phyloP scores from a whole-genome alignment of 1,284 basidiomycete genomes.

The Leccinum fallax region DNA sequence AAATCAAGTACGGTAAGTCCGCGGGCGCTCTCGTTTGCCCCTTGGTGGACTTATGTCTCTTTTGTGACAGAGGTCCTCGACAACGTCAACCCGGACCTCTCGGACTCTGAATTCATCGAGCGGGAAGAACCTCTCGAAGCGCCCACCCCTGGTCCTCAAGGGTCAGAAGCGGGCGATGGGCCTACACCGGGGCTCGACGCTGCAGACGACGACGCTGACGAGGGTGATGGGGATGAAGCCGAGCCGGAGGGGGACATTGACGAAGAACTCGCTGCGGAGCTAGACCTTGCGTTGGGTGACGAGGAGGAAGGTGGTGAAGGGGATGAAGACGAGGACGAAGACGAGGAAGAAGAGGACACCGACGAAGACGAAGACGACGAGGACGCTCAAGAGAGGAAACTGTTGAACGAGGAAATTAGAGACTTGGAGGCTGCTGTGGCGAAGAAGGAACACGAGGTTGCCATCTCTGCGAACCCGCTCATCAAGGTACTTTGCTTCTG shows the following conservation, averaged over 20 bases:
- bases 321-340: slow-evolving; percentile 64
- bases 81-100: slow-evolving; percentile 85
- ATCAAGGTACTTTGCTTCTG: slow-evolving; percentile 63
- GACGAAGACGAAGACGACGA: slow-evolving; percentile 73
- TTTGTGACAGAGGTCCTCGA: slow-evolving; percentile 66
- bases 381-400: slow-evolving; percentile 72
- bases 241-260: slow-evolving; percentile 71
- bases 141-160: slow-evolving; percentile 56
- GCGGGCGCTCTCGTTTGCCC: not conserved
- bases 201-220: slow-evolving; percentile 63
- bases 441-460: slow-evolving; percentile 84
- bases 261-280: slow-evolving; percentile 74
- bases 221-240: slow-evolving; percentile 59
- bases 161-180: slow-evolving; percentile 65
- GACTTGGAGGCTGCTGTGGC: slow-evolving; percentile 87
- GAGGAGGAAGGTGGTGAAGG: slow-evolving; percentile 73
- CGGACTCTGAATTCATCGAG: slow-evolving; percentile 83
- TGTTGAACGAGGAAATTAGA: slow-evolving; percentile 87
- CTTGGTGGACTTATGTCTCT: not conserved
- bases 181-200: slow-evolving; percentile 54
- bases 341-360: slow-evolving; percentile 69
- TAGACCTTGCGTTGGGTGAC: slow-evolving; percentile 69
- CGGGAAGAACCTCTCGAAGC: slow-evolving; percentile 63
- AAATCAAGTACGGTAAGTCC: slow-evolving; percentile 73
- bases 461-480: slow-evolving; percentile 86